Evolutionary conservation across 345 rosid species (phyloP).

Genomic region (rapeseed (Brassica napus)): DNA sequence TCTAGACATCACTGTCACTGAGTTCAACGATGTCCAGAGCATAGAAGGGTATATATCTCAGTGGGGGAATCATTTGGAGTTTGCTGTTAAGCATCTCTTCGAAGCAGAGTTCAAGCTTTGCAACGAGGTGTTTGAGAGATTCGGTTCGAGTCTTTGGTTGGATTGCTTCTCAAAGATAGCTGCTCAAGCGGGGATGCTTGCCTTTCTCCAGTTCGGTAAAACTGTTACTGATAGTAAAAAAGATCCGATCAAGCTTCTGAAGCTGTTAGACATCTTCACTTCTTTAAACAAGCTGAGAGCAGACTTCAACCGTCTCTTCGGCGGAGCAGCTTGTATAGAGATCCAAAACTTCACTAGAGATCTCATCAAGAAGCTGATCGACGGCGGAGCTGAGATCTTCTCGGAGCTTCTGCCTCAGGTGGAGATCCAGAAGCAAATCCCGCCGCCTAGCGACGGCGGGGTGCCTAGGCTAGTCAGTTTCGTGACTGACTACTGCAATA

Average conservation of each 20-base stretch:
- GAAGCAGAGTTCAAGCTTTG: slow-evolving; percentile 96
- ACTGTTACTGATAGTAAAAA: slow-evolving; percentile 90
- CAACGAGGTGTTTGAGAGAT: slow-evolving; percentile 89
- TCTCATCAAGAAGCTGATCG: slow-evolving; percentile 82
- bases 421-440: slow-evolving; percentile 75
- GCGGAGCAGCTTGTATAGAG: slow-evolving; percentile 90
- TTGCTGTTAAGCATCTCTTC: slow-evolving; percentile 96
- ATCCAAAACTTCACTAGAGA: slow-evolving; percentile 93
- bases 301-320: slow-evolving; percentile 93
- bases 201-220: slow-evolving; percentile 93
- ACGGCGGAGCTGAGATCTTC: slow-evolving; percentile 90
- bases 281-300: slow-evolving; percentile 82
- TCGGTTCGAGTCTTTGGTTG: slow-evolving; percentile 87
- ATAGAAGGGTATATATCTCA: slow-evolving; percentile 81
- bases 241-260: slow-evolving; percentile 91
- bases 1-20: slow-evolving; percentile 86
- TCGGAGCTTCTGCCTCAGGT: slow-evolving; percentile 95
- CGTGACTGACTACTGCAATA: slow-evolving; percentile 85
- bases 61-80: slow-evolving; percentile 98
- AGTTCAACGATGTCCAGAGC: slow-evolving; percentile 86
- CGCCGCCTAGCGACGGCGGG: slow-evolving; percentile 82
- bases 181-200: slow-evolving; percentile 94
- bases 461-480: slow-evolving; percentile 81
- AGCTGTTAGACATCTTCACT: slow-evolving; percentile 82
- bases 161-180: slow-evolving; percentile 95